Evolutionary conservation across 1,284 basidiomycete genomes (phyloP).

Genomic region (Cryptococcus maquisensis): DNA sequence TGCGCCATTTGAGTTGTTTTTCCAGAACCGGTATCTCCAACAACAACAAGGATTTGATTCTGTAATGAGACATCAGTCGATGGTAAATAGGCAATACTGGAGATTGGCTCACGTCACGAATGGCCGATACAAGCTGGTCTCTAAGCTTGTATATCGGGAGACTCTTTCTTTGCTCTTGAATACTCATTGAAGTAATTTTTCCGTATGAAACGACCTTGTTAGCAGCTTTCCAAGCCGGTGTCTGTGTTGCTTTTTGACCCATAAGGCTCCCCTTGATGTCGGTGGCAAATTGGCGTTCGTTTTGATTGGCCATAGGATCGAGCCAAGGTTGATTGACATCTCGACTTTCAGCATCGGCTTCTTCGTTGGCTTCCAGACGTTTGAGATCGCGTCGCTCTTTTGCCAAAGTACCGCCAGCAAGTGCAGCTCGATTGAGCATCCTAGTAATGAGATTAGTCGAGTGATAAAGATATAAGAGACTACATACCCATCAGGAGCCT

Average conservation of each 20-base stretch:
- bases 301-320: constrained; percentile 90
- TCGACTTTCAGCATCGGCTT: constrained; percentile 86
- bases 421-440: constrained; percentile 89
- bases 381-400: constrained; percentile 92
- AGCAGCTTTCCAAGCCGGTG: constrained; percentile 88
- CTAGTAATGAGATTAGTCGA: constrained; percentile 26
- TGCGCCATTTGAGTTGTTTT: constrained; percentile 95
- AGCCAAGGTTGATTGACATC: constrained; percentile 96
- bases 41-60: constrained; percentile 91
- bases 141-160: constrained; percentile 94
- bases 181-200: constrained; percentile 82
- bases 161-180: constrained; percentile 87
- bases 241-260: constrained; percentile 69
- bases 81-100: background rate
- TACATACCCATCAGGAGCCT: constrained; percentile 73
- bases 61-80: constrained; percentile 37
- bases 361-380: constrained; percentile 90
- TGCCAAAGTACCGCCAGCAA: constrained; percentile 86
- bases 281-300: constrained; percentile 86
- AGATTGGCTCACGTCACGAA: constrained; percentile 65
- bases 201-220: constrained; percentile 96
- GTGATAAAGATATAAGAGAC: background rate
- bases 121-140: constrained; percentile 86
- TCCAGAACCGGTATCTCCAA: constrained; percentile 90
- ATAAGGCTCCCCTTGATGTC: constrained; percentile 79